Evolutionary conservation across 1,139 yeast species (phyloP).

Genomic region (Yamadazyma sp.): DNA sequence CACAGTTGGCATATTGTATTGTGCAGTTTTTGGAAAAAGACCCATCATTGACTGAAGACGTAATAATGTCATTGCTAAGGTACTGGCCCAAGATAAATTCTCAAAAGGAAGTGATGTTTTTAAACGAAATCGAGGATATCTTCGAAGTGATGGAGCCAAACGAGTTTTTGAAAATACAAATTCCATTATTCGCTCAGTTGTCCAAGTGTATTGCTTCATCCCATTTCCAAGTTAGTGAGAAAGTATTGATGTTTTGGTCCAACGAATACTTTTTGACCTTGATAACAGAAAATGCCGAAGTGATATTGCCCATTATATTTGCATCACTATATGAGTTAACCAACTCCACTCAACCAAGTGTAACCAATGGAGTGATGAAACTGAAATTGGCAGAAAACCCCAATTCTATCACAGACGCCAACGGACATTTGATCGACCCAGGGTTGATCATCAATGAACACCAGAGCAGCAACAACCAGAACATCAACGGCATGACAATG

Average conservation of each 20-base stretch:
- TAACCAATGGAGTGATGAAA: constrained; percentile 49
- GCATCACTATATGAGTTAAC: constrained; percentile 87
- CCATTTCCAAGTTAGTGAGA: constrained; percentile 96
- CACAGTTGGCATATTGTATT: constrained; percentile 95
- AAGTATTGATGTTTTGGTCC: constrained; percentile 91
- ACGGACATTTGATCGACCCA: constrained; percentile 45
- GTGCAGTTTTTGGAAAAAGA: constrained; percentile 96
- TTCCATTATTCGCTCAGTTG: constrained; percentile 90
- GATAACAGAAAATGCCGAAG: constrained; percentile 89
- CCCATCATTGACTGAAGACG: constrained; percentile 89
- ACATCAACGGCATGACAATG: constrained; percentile 2
- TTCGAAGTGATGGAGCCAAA: constrained; percentile 94
- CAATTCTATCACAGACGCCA: constrained; percentile 43
- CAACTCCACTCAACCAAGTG: constrained; percentile 49
- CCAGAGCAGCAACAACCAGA: constrained; percentile 4
- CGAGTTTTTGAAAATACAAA: constrained; percentile 88
- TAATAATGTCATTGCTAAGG: constrained; percentile 84
- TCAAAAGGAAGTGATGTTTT: constrained; percentile 93
- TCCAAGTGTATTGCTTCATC: constrained; percentile 93
- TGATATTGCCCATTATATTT: constrained; percentile 87
- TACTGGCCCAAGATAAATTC: constrained; percentile 98
- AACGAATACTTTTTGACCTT: constrained; percentile 90
- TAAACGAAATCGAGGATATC: constrained; percentile 94
- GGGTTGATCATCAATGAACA: constrained; percentile 27
- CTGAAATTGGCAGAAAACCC: constrained; percentile 45